phyloP scores from a whole-genome alignment of 2,329 filamentous ascomycete species.

The Beauveria sp. region DNA sequence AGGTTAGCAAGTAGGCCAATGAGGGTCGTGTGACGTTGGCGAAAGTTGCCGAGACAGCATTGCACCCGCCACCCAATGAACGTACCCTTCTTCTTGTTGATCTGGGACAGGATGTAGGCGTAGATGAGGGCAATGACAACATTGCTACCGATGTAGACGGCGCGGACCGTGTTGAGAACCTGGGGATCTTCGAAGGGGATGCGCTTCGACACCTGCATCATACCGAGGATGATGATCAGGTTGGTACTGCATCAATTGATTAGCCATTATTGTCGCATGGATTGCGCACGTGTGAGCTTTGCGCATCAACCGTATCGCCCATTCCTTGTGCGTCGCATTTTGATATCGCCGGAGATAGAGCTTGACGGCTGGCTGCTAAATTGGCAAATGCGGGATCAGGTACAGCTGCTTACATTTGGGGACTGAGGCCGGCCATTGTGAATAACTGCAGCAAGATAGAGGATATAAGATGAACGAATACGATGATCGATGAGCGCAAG shows the following conservation, averaged over 20 bases:
- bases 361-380: not conserved
- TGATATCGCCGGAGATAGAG: not conserved
- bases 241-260: constrained; percentile 58
- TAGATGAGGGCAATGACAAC: constrained; percentile 79
- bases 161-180: constrained; percentile 49
- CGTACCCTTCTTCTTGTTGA: constrained; percentile 95
- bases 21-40: not conserved
- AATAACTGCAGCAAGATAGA: not conserved
- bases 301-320: not conserved
- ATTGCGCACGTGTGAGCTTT: not conserved
- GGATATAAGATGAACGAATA: not conserved
- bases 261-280: not conserved
- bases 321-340: not conserved
- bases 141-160: constrained; percentile 54
- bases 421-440: constrained; percentile 54
- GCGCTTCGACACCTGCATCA: constrained; percentile 98
- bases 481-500: not conserved
- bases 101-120: constrained; percentile 73
- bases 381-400: not conserved
- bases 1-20: not conserved
- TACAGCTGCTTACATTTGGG: constrained; percentile 49
- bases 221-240: constrained; percentile 87
- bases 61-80: constrained; percentile 17
- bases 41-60: not conserved
- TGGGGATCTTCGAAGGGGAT: constrained; percentile 83